A percentile compares a stretch with the other conserved stretches of the same genome.
phyloP scores from a whole-genome alignment of 139 green algal genomes.

The Closterium sp. region DNA sequence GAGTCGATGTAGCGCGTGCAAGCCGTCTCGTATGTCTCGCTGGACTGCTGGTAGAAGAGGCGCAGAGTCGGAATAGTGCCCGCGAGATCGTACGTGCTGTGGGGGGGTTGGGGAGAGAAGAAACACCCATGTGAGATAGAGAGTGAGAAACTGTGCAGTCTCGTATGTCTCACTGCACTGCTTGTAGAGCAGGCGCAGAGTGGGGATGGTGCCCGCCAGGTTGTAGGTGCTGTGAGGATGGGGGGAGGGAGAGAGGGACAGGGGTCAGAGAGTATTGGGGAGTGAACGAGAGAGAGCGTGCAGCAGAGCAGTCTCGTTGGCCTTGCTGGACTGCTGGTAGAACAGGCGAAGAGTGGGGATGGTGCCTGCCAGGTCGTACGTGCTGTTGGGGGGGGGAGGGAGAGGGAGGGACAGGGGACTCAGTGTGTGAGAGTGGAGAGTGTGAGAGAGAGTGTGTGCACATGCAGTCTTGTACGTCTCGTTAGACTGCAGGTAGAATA shows the following conservation, averaged over 20 bases:
- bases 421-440: no score
- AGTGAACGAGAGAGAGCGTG: no score
- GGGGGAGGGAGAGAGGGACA: background rate
- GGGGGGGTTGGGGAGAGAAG: background rate
- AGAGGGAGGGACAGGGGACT: no score
- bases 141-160: background rate
- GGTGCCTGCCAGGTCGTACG: slow-evolving; percentile 24
- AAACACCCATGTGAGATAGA: background rate
- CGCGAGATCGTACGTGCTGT: slow-evolving; percentile 39
- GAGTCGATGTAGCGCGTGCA: slow-evolving; percentile 33
- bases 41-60: slow-evolving; percentile 36
- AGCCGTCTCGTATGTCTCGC: slow-evolving; percentile 37
- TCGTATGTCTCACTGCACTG: slow-evolving; percentile 42
- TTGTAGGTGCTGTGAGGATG: slow-evolving; percentile 35
- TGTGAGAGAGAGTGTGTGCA: no score
- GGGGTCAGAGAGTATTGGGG: no score
- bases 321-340: slow-evolving; percentile 39
- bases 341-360: slow-evolving; percentile 22
- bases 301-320: slow-evolving; percentile 38
- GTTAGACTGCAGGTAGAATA: no score
- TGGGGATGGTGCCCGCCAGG: slow-evolving; percentile 12
- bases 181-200: slow-evolving; percentile 17
- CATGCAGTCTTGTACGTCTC: no score
- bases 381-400: background rate
- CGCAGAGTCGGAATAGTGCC: slow-evolving; percentile 9